These are phyloP conservation scores for Zygosaccharomyces sapae DNA, from an alignment of 1,139 yeast genomes.

Conservation along the genomic window DNA sequence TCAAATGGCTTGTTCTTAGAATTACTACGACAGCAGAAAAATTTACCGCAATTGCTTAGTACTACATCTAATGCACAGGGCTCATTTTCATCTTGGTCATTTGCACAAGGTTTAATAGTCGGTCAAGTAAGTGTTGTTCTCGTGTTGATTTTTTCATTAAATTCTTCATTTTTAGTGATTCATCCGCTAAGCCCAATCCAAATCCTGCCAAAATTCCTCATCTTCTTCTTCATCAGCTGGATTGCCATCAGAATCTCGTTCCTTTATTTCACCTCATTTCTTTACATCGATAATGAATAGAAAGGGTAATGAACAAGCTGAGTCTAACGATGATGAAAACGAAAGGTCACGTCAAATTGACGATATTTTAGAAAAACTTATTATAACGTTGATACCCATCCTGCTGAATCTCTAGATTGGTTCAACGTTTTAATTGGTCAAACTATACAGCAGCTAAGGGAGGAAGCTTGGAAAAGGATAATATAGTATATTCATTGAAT, in stretches of 20 bases:
- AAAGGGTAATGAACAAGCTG: constrained; percentile 30
- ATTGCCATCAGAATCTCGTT: constrained; percentile 18
- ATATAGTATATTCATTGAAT: constrained; percentile 73
- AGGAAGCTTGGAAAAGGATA: constrained; percentile 84
- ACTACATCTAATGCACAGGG: constrained; percentile 1
- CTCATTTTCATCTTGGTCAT: constrained; percentile 49
- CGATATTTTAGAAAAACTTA: constrained; percentile 78
- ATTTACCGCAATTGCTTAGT: background rate
- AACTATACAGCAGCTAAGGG: constrained; percentile 76
- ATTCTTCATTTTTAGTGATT: constrained; percentile 84
- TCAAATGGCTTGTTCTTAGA: constrained; percentile 3
- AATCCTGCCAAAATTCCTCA: constrained; percentile 35
- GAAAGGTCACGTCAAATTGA: constrained; percentile 35
- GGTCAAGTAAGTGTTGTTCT: constrained; percentile 85
- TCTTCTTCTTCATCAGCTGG: background rate
- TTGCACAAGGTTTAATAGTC: constrained; percentile 68
- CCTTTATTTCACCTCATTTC: constrained; percentile 32
- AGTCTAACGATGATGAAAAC: constrained; percentile 31
- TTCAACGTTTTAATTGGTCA: constrained; percentile 92
- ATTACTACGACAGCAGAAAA: constrained; percentile 10
- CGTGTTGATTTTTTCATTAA: constrained; percentile 68
- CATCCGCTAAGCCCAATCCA: constrained; percentile 29
- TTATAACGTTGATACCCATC: constrained; percentile 82
- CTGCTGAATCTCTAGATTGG: constrained; percentile 94
- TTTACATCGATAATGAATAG: constrained; percentile 31